These are phyloP conservation scores for Boletus sp. DNA, from an alignment of 768 basidiomycete species.

Conservation along the genomic window DNA sequence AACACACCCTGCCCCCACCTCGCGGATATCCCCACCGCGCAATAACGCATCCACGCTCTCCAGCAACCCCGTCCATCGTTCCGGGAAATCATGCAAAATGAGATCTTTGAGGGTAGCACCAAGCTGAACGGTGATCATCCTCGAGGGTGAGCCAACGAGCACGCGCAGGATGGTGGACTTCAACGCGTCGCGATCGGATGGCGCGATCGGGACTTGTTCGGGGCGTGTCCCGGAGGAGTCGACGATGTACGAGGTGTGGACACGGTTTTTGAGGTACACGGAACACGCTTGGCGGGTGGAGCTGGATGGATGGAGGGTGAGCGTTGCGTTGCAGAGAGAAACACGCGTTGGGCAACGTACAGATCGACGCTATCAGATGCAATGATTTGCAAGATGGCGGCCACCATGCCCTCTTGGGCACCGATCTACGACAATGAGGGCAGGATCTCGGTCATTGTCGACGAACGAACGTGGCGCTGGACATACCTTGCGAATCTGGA, in stretches of 20 bases:
- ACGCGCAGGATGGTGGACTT: conserved; percentile 64
- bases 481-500: conserved; percentile 80
- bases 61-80: conserved; percentile 68
- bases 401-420: conserved; percentile 75
- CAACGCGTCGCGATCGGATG: conserved; percentile 71
- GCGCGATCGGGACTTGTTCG: conserved; percentile 59
- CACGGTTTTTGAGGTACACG: conserved; percentile 90
- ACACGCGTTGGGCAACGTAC: conserved; percentile 48
- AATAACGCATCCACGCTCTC: conserved; percentile 64
- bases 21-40: conserved; percentile 56
- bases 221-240: conserved; percentile 44
- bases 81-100: conserved; percentile 74
- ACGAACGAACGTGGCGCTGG: neutral
- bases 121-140: conserved; percentile 72
- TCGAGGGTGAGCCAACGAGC: conserved; percentile 63
- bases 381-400: conserved; percentile 84
- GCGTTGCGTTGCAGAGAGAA: conserved; percentile 17
- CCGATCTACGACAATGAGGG: conserved; percentile 51
- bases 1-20: conserved; percentile 80
- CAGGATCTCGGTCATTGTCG: neutral
- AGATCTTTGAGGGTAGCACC: conserved; percentile 70
- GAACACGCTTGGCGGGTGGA: conserved; percentile 81
- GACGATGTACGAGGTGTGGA: conserved; percentile 61
- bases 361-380: conserved; percentile 71
- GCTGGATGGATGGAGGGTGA: conserved; percentile 40